phyloP scores from a whole-genome alignment of 2,329 filamentous ascomycete genomes.

The Aureobasidium subglaciale region DNA sequence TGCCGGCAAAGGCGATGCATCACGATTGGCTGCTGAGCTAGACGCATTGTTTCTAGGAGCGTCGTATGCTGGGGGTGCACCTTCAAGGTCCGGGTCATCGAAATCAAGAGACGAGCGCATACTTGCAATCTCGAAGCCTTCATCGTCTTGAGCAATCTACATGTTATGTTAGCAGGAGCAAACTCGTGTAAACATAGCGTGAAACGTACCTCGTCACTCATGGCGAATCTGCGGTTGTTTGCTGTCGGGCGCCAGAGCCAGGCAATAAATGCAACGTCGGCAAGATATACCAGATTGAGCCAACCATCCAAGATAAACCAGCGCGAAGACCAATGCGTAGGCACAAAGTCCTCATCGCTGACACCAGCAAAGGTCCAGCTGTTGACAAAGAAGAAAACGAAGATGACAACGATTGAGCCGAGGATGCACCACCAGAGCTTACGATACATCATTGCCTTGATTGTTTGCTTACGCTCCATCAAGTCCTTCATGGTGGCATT shows the following conservation, averaged over 20 bases:
- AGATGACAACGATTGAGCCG: constrained; percentile 86
- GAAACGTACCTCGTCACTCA: constrained; percentile 78
- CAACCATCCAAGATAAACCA: constrained; percentile 98
- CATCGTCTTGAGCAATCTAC: constrained; percentile 89
- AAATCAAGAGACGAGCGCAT: constrained; percentile 70
- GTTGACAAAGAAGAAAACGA: constrained; percentile 98
- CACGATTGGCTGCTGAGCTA: constrained; percentile 24
- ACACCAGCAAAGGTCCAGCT: constrained; percentile 88
- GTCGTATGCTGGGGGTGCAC: constrained; percentile 22
- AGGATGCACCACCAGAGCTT: constrained; percentile 98
- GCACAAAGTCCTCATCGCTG: constrained; percentile 80
- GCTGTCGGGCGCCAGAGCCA: constrained; percentile 95
- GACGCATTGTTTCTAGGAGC: constrained; percentile 14
- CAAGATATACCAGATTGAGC: constrained; percentile 93
- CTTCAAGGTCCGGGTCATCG: constrained; percentile 43
- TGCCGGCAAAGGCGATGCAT: constrained; percentile 46
- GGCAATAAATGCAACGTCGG: constrained; percentile 84
- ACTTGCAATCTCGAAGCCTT: constrained; percentile 93
- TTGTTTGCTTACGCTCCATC: constrained; percentile 85
- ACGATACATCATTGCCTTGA: constrained; percentile 93
- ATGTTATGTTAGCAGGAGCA: background rate
- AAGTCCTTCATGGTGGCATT: constrained; percentile 94
- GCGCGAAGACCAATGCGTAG: constrained; percentile 91
- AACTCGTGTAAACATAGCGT: background rate
- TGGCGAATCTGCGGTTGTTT: constrained; percentile 94